Percentiles rank a stretch among this genome's conserved stretches.
phyloP scores from a whole-genome alignment of 2,329 filamentous ascomycete genomes.

The Cladophialophora psammophila region DNA sequence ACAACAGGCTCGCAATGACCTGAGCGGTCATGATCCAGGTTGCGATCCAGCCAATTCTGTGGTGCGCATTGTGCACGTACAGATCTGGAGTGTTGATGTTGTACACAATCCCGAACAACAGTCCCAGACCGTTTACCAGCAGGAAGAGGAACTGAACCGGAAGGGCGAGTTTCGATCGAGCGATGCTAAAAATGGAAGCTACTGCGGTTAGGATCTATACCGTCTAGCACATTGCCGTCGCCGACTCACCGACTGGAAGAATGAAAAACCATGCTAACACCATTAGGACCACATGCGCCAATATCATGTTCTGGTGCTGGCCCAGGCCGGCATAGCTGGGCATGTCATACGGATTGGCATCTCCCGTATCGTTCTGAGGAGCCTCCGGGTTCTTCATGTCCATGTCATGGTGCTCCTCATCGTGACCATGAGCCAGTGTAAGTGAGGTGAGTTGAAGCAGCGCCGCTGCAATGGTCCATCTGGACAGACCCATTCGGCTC shows the following conservation, averaged over 20 bases:
- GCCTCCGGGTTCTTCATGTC: constrained; percentile 40
- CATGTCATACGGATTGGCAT: constrained; percentile 36
- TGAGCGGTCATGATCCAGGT: constrained; percentile 77
- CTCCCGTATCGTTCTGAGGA: constrained; percentile 37
- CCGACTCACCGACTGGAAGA: constrained; percentile 71
- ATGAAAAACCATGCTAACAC: constrained; percentile 74
- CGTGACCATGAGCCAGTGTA: constrained; percentile 37
- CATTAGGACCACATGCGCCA: constrained; percentile 76
- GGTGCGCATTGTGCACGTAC: constrained; percentile 86
- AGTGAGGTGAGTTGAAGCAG: constrained; percentile 37
- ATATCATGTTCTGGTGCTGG: constrained; percentile 58
- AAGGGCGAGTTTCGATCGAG: constrained; percentile 76
- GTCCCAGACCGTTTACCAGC: constrained; percentile 67
- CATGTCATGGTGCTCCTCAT: constrained; percentile 26
- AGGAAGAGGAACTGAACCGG: constrained; percentile 73
- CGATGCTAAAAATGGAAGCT: constrained; percentile 88
- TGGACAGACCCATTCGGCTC: constrained; percentile 34
- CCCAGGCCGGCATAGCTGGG: constrained; percentile 52
- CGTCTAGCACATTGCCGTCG: background rate
- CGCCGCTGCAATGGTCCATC: constrained; percentile 34
- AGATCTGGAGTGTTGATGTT: constrained; percentile 83
- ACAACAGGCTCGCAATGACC: constrained; percentile 71
- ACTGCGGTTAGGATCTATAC: constrained; percentile 31
- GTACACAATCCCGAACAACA: constrained; percentile 74
- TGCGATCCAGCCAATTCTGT: constrained; percentile 84